Evolutionary conservation across 2,329 filamentous ascomycete genomes (phyloP), one percentile per base, ranked within the genome.

Genomic region (Xylaria arbuscula): DNA sequence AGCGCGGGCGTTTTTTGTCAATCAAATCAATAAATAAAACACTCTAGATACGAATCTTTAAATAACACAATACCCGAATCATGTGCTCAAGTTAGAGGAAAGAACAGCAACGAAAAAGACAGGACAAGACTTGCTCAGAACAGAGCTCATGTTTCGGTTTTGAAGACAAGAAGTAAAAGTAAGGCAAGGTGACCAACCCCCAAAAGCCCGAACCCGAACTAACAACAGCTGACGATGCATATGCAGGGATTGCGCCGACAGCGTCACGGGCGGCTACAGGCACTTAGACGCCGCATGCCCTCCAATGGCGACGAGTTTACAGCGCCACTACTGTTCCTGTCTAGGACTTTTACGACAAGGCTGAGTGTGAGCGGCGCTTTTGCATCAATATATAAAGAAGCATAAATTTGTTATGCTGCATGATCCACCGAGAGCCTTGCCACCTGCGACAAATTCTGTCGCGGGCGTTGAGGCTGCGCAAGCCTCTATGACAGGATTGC

Each of bases 231-330:
- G 60, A 67, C 28, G 56, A 62, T 40, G 55, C 47, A 32, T 42
- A 51, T 70, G 61, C 68, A 70, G 68, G 68, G 68, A 22, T 70
- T 24, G 45, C 42, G 57, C 28, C 48, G 57, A 54, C 62, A 62
- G 47, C 55, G 42, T 59, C 45, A 65, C 51, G 57, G 62, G 66
- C 62, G 62, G 38, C 62, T 66, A 48, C 32, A 40, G 42, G 53
- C 22, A 61, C 32, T 32, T 68, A 74, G 48, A 67, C 62, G 54
- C 62, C 34, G 36, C 2, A 28, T 9, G 45, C 42, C n/a, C 40
- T 22, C 58, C 50, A 67, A 51, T 57, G 17, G 54, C 47, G 11
- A 28, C 48, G 8, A 45, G 28, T 42, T 32, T 28, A 40, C 24
- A 36, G 38, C 54, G 59, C 51, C 54, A 62, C 59, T 53, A 13